These are phyloP conservation scores for Tetrapyrgos nigripes DNA, from an alignment of 1,284 basidiomycete species.

Conservation along the genomic window DNA sequence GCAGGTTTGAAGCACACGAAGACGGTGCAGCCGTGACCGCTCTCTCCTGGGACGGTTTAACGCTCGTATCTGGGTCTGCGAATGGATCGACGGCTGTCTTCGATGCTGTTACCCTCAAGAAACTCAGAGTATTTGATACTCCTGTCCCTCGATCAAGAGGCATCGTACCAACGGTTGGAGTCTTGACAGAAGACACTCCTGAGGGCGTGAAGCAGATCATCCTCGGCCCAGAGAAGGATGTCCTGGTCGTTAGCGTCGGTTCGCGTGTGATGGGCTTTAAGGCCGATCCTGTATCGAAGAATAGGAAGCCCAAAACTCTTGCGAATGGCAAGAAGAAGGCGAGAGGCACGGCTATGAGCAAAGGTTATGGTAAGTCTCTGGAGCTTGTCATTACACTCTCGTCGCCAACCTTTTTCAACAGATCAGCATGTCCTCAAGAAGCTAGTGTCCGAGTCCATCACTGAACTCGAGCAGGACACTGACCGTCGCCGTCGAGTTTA, in stretches of 20 bases:
- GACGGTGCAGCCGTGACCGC: constrained; percentile 64
- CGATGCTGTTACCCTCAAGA: constrained; percentile 69
- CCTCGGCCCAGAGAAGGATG: constrained; percentile 60
- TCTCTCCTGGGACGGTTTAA: constrained; percentile 63
- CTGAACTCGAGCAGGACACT: constrained; percentile 57
- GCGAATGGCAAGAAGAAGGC: constrained; percentile 46
- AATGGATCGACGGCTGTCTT: constrained; percentile 69
- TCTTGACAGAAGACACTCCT: constrained; percentile 38
- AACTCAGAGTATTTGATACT: constrained; percentile 58
- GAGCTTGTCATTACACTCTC: constrained; percentile 11
- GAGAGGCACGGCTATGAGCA: constrained; percentile 41
- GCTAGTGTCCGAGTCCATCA: constrained; percentile 67
- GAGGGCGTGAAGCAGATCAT: constrained; percentile 68
- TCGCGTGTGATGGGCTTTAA: constrained; percentile 74
- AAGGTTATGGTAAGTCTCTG: constrained; percentile 57
- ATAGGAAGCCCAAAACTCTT: constrained; percentile 34
- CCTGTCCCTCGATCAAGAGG: constrained; percentile 46
- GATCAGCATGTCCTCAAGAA: constrained; percentile 70
- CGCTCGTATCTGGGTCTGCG: constrained; percentile 69
- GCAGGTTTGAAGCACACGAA: constrained; percentile 63
- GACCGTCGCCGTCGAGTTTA: constrained; percentile 41
- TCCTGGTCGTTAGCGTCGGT: constrained; percentile 69
- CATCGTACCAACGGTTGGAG: constrained; percentile 19
- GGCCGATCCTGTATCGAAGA: constrained; percentile 53
- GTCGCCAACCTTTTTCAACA: constrained; percentile 38